A percentile compares a stretch with the other conserved stretches of the same genome.
These are phyloP conservation scores for Parasarocladium wereldwijsianum DNA, from an alignment of 2,329 filamentous ascomycete species.

Conservation along the genomic window DNA sequence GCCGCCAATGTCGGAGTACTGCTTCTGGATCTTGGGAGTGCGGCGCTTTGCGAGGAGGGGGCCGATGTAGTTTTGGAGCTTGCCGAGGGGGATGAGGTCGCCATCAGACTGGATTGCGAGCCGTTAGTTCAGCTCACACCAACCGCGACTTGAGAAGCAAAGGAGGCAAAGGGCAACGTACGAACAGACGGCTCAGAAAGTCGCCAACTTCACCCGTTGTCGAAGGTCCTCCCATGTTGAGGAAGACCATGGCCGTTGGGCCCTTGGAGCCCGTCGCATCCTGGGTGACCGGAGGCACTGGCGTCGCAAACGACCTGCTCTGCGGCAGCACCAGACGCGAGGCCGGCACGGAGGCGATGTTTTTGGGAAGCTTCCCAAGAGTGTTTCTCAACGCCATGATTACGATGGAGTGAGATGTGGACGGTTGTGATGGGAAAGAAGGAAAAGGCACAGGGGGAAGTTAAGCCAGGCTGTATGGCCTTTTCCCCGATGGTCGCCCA, in stretches of 20 bases:
- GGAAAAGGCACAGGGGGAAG: no score
- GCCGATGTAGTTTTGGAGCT: conserved; percentile 79
- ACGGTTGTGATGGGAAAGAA: background rate
- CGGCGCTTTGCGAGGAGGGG: conserved; percentile 73
- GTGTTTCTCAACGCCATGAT: conserved; percentile 18
- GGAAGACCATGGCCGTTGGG: conserved; percentile 93
- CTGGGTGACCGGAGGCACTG: conserved; percentile 65
- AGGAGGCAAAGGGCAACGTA: conserved; percentile 34
- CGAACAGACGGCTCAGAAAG: conserved; percentile 85
- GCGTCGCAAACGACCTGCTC: conserved; percentile 20
- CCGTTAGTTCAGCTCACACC: background rate
- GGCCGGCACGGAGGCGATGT: conserved; percentile 12
- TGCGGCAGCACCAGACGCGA: conserved; percentile 15
- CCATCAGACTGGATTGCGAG: conserved; percentile 54
- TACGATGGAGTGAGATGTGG: background rate
- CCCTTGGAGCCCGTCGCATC: conserved; percentile 56
- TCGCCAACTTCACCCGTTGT: conserved; percentile 76
- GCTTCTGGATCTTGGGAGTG: conserved; percentile 92
- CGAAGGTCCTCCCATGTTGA: conserved; percentile 96
- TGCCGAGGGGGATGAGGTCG: conserved; percentile 90
- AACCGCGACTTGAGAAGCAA: background rate
- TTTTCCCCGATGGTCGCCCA: background rate
- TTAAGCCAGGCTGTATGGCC: background rate
- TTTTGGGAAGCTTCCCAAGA: conserved; percentile 14
- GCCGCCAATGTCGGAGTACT: conserved; percentile 89